A percentile compares a stretch with the other conserved stretches of the same genome.
These are phyloP conservation scores for Erysimum cheiri DNA, from an alignment of 441 rosid species.

Conservation along the genomic window DNA sequence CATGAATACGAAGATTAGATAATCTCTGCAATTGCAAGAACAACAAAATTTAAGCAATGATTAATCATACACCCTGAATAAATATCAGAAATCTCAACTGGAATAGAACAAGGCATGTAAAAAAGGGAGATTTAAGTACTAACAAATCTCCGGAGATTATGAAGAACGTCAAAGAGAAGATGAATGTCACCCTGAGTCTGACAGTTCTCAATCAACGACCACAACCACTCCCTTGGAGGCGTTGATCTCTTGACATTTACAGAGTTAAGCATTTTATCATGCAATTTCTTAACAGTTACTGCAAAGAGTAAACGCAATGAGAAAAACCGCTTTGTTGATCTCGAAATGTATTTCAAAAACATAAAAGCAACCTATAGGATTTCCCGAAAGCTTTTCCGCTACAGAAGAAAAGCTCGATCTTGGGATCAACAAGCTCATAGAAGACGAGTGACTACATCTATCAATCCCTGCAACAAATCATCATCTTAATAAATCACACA, in stretches of 20 bases:
- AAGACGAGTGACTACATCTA: slow-evolving; percentile 41
- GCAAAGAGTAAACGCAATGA: slow-evolving; percentile 39
- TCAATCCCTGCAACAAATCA: slow-evolving; percentile 40
- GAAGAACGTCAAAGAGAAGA: slow-evolving; percentile 66
- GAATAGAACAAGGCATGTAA: background rate
- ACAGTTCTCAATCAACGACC: slow-evolving; percentile 79
- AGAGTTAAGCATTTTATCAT: slow-evolving; percentile 68
- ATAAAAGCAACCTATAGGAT: slow-evolving; percentile 60
- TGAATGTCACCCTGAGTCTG: slow-evolving; percentile 63
- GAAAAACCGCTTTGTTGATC: background rate
- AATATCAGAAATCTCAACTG: background rate
- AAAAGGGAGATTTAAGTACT: slow-evolving; percentile 41
- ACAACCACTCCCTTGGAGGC: slow-evolving; percentile 84
- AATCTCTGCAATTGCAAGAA: slow-evolving; percentile 60
- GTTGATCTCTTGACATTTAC: slow-evolving; percentile 65
- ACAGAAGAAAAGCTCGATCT: slow-evolving; percentile 51
- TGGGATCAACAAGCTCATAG: slow-evolving; percentile 36
- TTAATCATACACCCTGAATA: background rate
- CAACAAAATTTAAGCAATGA: background rate
- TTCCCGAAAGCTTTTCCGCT: slow-evolving; percentile 39
- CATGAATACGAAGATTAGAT: slow-evolving; percentile 78
- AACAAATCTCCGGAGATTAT: slow-evolving; percentile 79
- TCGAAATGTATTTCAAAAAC: background rate
- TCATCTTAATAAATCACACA: background rate
- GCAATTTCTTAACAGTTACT: slow-evolving; percentile 76